phyloP scores from a whole-genome alignment of 1,139 yeast species.

The Zygosaccharomyces pseudobailii region DNA sequence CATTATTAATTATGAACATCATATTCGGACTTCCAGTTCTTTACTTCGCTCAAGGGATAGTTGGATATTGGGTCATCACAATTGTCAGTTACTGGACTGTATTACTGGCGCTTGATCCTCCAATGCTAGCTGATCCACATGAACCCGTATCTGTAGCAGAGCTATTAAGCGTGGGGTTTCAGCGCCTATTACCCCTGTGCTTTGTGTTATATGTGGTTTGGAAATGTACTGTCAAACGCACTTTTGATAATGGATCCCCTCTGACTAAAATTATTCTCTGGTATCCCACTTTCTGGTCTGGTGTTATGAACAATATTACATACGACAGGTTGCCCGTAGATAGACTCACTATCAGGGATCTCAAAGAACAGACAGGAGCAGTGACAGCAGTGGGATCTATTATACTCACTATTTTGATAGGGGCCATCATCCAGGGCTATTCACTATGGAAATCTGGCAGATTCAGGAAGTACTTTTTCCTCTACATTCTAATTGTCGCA shows the following conservation, averaged over 20 bases:
- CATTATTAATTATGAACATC: conserved; percentile 54
- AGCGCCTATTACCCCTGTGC: conserved; percentile 69
- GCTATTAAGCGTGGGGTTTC: conserved; percentile 65
- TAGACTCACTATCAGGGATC: conserved; percentile 65
- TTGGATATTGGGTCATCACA: conserved; percentile 58
- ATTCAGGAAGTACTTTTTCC: conserved; percentile 49
- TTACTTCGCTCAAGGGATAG: conserved; percentile 49
- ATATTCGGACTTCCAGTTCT: conserved; percentile 57
- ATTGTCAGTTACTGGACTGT: conserved; percentile 86
- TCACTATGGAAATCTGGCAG: conserved; percentile 78
- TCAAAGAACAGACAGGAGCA: conserved; percentile 74
- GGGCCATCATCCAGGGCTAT: conserved; percentile 71
- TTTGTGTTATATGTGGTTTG: conserved; percentile 74
- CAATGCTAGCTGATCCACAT: conserved; percentile 52
- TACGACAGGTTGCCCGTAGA: conserved; percentile 88
- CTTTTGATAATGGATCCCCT: conserved; percentile 41
- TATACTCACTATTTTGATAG: conserved; percentile 41
- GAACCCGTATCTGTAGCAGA: conserved; percentile 52
- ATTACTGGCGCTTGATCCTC: conserved; percentile 78
- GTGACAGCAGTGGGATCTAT: conserved; percentile 56
- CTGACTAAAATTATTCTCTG: conserved; percentile 58
- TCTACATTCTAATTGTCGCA: conserved; percentile 47
- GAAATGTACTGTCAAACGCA: conserved; percentile 45
- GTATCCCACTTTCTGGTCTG: conserved; percentile 83
- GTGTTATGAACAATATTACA: conserved; percentile 78